Conservation (phyloP, 1,284 basidiomycete species). For the Hemileccinum hortonii region DNA sequence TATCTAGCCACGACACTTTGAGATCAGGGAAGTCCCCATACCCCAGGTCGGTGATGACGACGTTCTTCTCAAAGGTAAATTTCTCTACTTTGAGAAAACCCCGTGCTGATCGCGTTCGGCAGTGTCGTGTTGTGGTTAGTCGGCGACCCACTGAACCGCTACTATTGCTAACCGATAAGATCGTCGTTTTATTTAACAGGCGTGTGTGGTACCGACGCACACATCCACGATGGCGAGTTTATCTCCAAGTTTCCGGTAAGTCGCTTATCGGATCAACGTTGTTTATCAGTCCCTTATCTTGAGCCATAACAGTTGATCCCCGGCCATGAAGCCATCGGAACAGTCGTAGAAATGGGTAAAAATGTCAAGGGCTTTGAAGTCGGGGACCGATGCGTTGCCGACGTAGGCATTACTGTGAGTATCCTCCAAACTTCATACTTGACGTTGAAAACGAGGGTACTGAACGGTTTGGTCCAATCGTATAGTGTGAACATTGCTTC, state of each 20-base stretch:
- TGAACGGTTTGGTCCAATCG: slow-evolving; percentile 1
- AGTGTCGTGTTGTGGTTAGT: slow-evolving; percentile 52
- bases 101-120: slow-evolving; percentile 8
- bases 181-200: slow-evolving; percentile 35
- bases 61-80: slow-evolving; percentile 57
- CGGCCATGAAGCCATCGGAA: slow-evolving; percentile 79
- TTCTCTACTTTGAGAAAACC: not conserved
- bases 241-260: slow-evolving; percentile 69
- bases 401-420: slow-evolving; percentile 60
- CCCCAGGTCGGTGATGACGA: slow-evolving; percentile 57
- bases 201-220: slow-evolving; percentile 75
- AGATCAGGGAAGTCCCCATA: slow-evolving; percentile 55
- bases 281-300: slow-evolving; percentile 14
- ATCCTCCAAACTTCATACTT: not conserved
- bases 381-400: slow-evolving; percentile 81
- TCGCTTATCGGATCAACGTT: slow-evolving; percentile 8
- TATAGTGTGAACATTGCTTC: slow-evolving; percentile 76
- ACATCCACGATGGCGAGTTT: slow-evolving; percentile 79
- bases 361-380: slow-evolving; percentile 65
- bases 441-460: not conserved
- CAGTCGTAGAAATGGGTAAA: slow-evolving; percentile 66
- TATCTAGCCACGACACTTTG: slow-evolving; percentile 44
- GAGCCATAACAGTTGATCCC: slow-evolving; percentile 61
- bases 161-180: not conserved
- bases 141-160: not conserved